Conservation (phyloP, 495 filamentous ascomycete genomes). For the Peziza echinospora region DNA sequence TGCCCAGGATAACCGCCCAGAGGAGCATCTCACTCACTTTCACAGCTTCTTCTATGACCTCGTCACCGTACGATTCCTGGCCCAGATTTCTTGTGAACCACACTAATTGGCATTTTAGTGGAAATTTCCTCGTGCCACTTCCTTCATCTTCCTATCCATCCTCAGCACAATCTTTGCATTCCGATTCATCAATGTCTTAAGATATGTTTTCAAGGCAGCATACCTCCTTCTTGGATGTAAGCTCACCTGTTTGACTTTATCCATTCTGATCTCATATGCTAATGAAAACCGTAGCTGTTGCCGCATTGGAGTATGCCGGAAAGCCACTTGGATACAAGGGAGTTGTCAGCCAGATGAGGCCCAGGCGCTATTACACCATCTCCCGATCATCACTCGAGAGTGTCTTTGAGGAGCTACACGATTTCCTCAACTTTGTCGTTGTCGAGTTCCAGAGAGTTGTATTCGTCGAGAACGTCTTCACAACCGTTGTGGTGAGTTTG, state of each 20-base stretch:
- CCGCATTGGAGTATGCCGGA: slow-evolving; percentile 50
- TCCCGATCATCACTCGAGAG: slow-evolving; percentile 63
- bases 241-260: slow-evolving; percentile 3
- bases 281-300: slow-evolving; percentile 36
- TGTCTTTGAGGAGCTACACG: slow-evolving; percentile 63
- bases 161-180: slow-evolving; percentile 67
- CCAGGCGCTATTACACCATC: slow-evolving; percentile 78
- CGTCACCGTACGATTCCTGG: slow-evolving; percentile 31
- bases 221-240: slow-evolving; percentile 28
- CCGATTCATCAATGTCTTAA: slow-evolving; percentile 73
- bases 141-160: slow-evolving; percentile 52
- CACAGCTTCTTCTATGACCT: slow-evolving; percentile 89
- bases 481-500: slow-evolving; percentile 53
- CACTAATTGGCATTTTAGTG: slow-evolving; percentile 28
- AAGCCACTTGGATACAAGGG: slow-evolving; percentile 55
- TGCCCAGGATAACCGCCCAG: not conserved
- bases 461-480: slow-evolving; percentile 78
- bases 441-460: slow-evolving; percentile 89
- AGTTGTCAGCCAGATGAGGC: slow-evolving; percentile 67
- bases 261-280: not conserved
- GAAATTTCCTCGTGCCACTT: slow-evolving; percentile 59
- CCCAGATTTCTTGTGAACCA: not conserved
- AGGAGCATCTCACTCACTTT: slow-evolving; percentile 77
- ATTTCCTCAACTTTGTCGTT: slow-evolving; percentile 90
- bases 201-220: slow-evolving; percentile 69